A percentile compares a stretch with the other conserved stretches of the same genome.
These are phyloP conservation scores for Scolecobasidium constrictum DNA, from an alignment of 2,329 filamentous ascomycete species.

Conservation along the genomic window DNA sequence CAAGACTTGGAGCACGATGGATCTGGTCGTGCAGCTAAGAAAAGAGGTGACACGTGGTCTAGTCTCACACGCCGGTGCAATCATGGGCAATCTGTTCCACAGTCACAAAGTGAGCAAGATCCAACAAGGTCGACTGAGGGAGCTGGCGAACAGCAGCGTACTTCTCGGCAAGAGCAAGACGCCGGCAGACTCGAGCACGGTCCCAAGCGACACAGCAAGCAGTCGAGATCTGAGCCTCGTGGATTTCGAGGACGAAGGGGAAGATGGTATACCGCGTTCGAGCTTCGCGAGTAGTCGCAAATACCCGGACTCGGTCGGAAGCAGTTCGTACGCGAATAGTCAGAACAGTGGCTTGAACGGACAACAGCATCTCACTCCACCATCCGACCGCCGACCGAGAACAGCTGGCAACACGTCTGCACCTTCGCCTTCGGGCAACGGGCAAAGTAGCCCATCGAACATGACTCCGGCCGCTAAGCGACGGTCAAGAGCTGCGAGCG, in stretches of 20 bases:
- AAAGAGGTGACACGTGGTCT: conserved; percentile 89
- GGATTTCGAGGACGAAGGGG: background rate
- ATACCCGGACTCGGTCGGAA: background rate
- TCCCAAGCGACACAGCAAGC: background rate
- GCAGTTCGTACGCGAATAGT: background rate
- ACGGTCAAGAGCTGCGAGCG: background rate
- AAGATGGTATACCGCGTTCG: background rate
- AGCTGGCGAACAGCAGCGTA: conserved; percentile 70
- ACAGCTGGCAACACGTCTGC: background rate
- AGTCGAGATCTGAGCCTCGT: conserved; percentile 1
- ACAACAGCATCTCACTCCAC: background rate
- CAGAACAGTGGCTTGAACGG: background rate
- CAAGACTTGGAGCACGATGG: conserved; percentile 98
- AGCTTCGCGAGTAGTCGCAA: background rate
- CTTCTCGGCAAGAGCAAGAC: conserved; percentile 31
- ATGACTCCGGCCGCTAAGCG: background rate
- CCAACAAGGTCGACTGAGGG: conserved; percentile 67
- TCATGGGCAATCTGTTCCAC: conserved; percentile 94
- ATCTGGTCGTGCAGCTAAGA: conserved; percentile 84
- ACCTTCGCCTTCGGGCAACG: too few species aligned
- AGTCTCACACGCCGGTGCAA: conserved; percentile 89
- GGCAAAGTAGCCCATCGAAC: background rate
- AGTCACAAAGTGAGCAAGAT: conserved; percentile 74
- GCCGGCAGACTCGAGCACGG: background rate
- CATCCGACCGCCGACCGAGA: background rate